Base-by-base conservation (phyloP, 371 early-diverging fungal species). In the Rhizomucor pusillus region DNA sequence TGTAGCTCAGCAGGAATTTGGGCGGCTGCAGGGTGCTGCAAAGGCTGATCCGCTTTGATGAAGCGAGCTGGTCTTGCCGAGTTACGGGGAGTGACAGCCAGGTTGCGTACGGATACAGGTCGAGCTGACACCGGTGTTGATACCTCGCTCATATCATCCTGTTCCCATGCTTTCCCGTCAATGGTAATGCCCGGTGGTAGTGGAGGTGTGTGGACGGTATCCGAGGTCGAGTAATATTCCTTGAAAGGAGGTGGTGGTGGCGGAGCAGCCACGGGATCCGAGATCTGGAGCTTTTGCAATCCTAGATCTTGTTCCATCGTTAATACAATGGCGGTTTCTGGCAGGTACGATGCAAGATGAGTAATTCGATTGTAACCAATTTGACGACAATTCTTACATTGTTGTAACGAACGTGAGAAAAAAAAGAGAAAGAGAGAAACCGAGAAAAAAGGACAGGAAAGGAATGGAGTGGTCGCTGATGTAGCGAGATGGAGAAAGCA, bases 61-160 rank as follows among this genome's bases (percentile, higher is more conserved):
- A 70, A 73, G 34, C 57, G 59, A 18, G 62, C 52, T 10, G 76
- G 73, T 47, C 76, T 58, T 13, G 59, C 46, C 11, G 63, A 62
- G 40, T 60, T 52, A 43, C 50, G 51, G n/a, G 46, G 51, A 22
- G 60, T 48, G 24, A 51, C 51, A 9, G 64, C 62, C 13, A 59
- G 44, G 49, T 72, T 69, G 18, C 68, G 50, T 11, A 67, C 56
- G 14, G 67, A 64, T 0, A 69, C 47, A 43, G 75, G 75, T 11
- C 64, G 58, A 29, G 48, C 48, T 9, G 50, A 50, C n/a, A 49
- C 52, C 37, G 52, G 51, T 39, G 48, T 25, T 36, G 34, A 16
- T 41, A 35, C 33, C 19, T 23, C 33, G 34, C 36, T 48, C 20
- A 57, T 39, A 24, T 29, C 47, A 39, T 54, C 22, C 14, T 51